Evolutionary conservation across 192 early-diverging fungal species (phyloP), one percentile per base, ranked within the genome.

Genomic region (Mortierella claussenii): DNA sequence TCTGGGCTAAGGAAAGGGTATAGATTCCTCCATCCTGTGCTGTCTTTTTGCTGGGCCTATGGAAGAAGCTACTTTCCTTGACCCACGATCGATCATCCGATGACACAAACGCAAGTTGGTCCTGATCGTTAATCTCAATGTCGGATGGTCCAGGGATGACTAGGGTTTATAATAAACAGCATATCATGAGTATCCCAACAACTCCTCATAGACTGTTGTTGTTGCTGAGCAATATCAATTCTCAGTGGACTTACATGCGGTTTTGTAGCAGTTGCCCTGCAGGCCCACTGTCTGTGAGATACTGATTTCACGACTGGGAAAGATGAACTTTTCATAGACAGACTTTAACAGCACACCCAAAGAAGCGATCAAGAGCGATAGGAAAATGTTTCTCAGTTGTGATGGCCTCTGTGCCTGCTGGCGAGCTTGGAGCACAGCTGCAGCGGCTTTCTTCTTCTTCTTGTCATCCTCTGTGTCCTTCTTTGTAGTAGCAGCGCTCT

Each of bases 51-150:
- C 73, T 76, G 13, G 73, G 73, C 30, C 73, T 42, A 33, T 76
- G 73, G 59, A 76, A 76, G 24, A 62, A 76, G 10, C 53, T 45
- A 32, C 73, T 76, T 18, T 57, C 43, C 40, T 67, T 60, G 4
- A 50, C 44, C 73, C 73, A 76, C 15, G 73, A 76, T 8, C 59
- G 65, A 44, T 76, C 73, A 32, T 76, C 73, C 17, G 73, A 76
- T 12, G 73, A 76, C 0, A 76, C 64, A 33, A 76, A 76, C 9
- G 73, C 73, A 10, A 76, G 34, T 10, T 66, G 40, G 12, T 76
- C 59, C 18, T 55, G 63, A 27, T 67, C 65, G 9, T 40, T 50
- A n/a, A 76, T 76, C 47, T 76, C 73, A 31, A 76, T 76, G 18
- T 60, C 64, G 1, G 64, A 42, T 17, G 73, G 73, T 43, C 73